Base-by-base conservation (phyloP, 1,284 basidiomycete genomes). In the Trametes pubescens region DNA sequence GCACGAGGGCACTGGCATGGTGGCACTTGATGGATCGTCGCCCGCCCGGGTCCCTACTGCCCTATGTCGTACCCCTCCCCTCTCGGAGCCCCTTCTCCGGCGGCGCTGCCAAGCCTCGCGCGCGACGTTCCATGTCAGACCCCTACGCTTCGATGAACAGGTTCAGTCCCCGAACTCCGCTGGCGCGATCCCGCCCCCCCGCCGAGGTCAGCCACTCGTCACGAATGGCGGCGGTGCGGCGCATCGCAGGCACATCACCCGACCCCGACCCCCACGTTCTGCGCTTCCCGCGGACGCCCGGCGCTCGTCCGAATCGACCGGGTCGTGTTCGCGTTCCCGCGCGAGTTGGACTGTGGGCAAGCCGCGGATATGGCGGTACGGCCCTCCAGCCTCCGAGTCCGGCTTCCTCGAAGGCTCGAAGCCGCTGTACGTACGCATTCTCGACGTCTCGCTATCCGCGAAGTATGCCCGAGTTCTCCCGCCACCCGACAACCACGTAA, bases 101-200 rank as follows among this genome's bases (percentile, higher is more conserved):
- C 21, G 21, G 22, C 44, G 44, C 44, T 24, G 44, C 22, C 1
- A n/a, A 5, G 9, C 10, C 44, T 47, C 44, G 10, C 11, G 21
- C 22, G 44, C 21, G 10, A 10, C 22, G 44, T 47, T 24, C 21
- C 21, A 16, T 47, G 44, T 47, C 24, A 47, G 44, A 24, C 14
- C 10, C 3, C 7, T 2, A 5, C 10, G 16, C 14, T 11, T 7
- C 8, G 22, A n/a, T 44, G 44, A 43, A n/a, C 40, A 43, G 6
- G 40, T 18, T 43, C 40, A n/a, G 6, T 43, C 40, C 40, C 40
- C 40, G 40, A 43, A 32, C 29, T 16, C 47, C 24, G 24, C 47
- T 18, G 32, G 49, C 49, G 49, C 49, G 49, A 51, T 51, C 49
- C 49, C 49, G 6, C 32, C 48, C 32, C 48, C 48, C 49, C 29